Evolutionary conservation across 1,284 basidiomycete genomes (phyloP), one percentile per base, ranked within the genome.

Genomic region (Naganishia albida): DNA sequence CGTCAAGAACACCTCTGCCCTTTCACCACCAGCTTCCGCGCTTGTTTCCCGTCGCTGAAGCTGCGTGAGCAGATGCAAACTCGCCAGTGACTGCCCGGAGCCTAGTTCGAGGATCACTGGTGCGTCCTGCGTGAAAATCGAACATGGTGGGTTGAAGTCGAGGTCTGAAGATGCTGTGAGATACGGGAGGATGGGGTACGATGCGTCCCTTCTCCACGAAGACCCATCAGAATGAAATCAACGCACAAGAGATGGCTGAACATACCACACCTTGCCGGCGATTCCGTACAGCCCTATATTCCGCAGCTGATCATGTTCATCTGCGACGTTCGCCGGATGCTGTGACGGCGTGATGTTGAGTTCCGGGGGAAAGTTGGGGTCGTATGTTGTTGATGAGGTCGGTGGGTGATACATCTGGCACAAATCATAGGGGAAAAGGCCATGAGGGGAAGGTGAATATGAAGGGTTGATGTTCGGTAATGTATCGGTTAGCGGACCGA

Each of bases 321-420:
- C 70, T 2, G 64, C 52, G 25, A 46, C 57, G 12, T 68, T 68
- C 64, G 2, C 51, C n/a, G 30, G 34, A 20, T 20, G n/a, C 6
- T 7, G 3, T 4, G 76, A 68, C 3, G 77, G 76, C 20, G 50
- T 50, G 64, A 79, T 79, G 64, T 74, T 63, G 46, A 79, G 73
- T 56, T 73, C 72, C 4, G 72, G 68, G n/a, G 77, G 77, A 63
- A 78, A 78, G 71, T 79, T 79, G 7, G 77, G 77, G 66, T 79
- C 76, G 40, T 66, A 62, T 40, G 57, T n/a, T 13, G 26, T 18
- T 28, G n/a, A 13, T 8, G 51, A 4, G 7, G 4, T n/a, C 1
- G 51, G 51, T 23, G 34, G 51, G 51, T 53, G 34, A 30, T 53
- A 53, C 51, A 53, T 52, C 51, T 26, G 44, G 15, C 3, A 25